A percentile compares a stretch with the other conserved stretches of the same genome.
Conservation (phyloP, 108 stramenopile species). For the Nannochloropsis gaditana region DNA sequence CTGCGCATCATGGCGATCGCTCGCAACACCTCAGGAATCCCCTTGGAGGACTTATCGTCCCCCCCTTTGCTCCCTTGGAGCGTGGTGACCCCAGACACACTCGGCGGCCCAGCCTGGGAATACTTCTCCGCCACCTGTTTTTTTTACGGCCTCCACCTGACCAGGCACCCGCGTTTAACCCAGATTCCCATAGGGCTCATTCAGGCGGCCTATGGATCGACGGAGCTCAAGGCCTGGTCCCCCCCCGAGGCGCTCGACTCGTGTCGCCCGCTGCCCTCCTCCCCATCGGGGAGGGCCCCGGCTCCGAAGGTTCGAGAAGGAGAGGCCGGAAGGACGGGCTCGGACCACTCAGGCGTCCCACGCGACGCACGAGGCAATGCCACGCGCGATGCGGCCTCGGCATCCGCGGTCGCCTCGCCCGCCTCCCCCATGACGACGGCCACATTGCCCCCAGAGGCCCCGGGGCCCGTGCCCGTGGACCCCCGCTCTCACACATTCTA, state of each 20-base stretch:
- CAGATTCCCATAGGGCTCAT: not conserved
- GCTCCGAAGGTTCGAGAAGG: too few species aligned
- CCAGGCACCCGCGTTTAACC: not conserved
- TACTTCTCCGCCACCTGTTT: not conserved
- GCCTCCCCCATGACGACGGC: too few species aligned
- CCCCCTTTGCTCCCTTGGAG: not conserved
- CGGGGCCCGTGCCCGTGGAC: too few species aligned
- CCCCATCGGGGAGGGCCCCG: too few species aligned
- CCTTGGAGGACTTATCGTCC: constrained; percentile 10
- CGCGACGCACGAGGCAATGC: too few species aligned
- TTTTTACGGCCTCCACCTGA: not conserved
- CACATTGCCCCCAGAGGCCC: too few species aligned
- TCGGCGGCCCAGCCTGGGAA: not conserved
- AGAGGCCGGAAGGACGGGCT: too few species aligned
- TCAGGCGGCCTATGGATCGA: constrained; percentile 12
- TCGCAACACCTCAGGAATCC: constrained; percentile 4
- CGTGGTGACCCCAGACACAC: not conserved
- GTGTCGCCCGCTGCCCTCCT: too few species aligned
- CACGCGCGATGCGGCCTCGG: too few species aligned
- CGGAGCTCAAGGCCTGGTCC: constrained; percentile 16
- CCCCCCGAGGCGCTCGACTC: not conserved
- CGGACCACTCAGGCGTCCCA: too few species aligned
- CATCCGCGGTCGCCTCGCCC: too few species aligned
- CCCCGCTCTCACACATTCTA: too few species aligned
- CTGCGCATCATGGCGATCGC: not conserved